Base-by-base conservation (phyloP, 371 early-diverging fungal species). In the Mucor ambiguus region DNA sequence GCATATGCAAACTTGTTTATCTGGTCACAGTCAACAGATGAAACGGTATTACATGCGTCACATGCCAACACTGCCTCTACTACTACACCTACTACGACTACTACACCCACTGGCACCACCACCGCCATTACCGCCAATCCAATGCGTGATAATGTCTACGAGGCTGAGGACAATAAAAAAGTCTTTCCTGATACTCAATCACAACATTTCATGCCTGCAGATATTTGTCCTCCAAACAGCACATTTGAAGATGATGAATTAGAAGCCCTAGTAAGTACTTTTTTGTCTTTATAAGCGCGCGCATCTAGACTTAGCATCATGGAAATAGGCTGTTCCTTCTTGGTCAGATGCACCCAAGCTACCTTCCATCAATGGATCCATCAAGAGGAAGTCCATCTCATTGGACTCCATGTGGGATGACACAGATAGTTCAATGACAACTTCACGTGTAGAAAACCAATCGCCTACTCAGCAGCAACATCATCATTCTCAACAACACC, bases 21-120 rank as follows among this genome's bases (percentile, higher is more conserved):
- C 67, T 79, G 74, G 72, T 77, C 74, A 77, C 77, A 80, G 80
- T 66, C 70, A 64, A 73, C 66, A 64, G 72, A 77, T 77, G 76
- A 75, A 75, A 77, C 73, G 41, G 66, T 77, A 63, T 58, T 58
- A 70, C 69, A 61, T 44, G 24, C 28, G 44, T 64, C 65, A 64
- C 52, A 48, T 69, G 69, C 32, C 44, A 49, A 11, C 14, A 16
- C 16, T 3, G 28, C 28, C 16, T 1, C 52, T 14, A 26, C 52
- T 10, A 10, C 37, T 33, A 6, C 33, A 4, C 9, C 33, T 7
- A 24, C 49, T 46, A 22, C 24, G 16, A 7, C 43, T 7, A 22
- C 20, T 10, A 46, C 46, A 35, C 37, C 37, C 37, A 35, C 37
- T 35, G 37, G 12, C 22, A 22, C 41, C 33, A 8, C 28, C 16